phyloP scores from a whole-genome alignment of 768 basidiomycete genomes.

The Hygrophorus russula region DNA sequence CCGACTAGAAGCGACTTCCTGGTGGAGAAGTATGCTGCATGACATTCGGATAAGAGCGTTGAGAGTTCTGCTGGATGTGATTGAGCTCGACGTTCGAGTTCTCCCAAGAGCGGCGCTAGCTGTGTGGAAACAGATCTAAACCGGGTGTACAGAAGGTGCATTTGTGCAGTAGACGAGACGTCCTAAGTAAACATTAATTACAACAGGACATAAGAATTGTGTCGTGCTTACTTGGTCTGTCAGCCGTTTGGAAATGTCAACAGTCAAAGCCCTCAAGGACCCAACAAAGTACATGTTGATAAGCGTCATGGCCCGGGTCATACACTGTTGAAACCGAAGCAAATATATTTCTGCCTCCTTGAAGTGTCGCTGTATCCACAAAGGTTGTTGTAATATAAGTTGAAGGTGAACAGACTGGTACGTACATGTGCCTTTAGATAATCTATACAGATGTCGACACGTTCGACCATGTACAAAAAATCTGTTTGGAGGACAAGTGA shows the following conservation, averaged over 20 bases:
- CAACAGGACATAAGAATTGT: not conserved
- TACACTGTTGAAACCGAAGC: conserved; percentile 96
- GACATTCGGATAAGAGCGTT: conserved; percentile 77
- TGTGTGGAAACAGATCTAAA: conserved; percentile 65
- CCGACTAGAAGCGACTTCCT: conserved; percentile 64
- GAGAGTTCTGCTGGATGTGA: conserved; percentile 79
- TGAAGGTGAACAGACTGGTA: conserved; percentile 3
- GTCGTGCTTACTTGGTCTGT: conserved; percentile 50
- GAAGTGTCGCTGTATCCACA: conserved; percentile 61
- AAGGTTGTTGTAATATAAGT: not conserved
- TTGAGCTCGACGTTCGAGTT: conserved; percentile 71
- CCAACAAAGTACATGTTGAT: conserved; percentile 96
- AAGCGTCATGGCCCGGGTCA: conserved; percentile 95
- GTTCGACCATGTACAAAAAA: conserved; percentile 93
- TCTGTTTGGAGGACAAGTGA: conserved; percentile 83
- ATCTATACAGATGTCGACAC: conserved; percentile 89
- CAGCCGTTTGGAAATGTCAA: conserved; percentile 67
- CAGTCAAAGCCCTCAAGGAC: conserved; percentile 64
- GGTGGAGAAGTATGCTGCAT: conserved; percentile 67
- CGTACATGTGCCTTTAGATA: conserved; percentile 81
- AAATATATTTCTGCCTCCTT: conserved; percentile 89
- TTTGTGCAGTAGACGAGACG: conserved; percentile 68
- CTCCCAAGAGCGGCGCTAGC: conserved; percentile 67
- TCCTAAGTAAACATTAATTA: conserved; percentile 31
- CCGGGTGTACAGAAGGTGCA: conserved; percentile 83